Base-by-base conservation (phyloP, 2,329 filamentous ascomycete species). In the Chrysoporthe cubensis region DNA sequence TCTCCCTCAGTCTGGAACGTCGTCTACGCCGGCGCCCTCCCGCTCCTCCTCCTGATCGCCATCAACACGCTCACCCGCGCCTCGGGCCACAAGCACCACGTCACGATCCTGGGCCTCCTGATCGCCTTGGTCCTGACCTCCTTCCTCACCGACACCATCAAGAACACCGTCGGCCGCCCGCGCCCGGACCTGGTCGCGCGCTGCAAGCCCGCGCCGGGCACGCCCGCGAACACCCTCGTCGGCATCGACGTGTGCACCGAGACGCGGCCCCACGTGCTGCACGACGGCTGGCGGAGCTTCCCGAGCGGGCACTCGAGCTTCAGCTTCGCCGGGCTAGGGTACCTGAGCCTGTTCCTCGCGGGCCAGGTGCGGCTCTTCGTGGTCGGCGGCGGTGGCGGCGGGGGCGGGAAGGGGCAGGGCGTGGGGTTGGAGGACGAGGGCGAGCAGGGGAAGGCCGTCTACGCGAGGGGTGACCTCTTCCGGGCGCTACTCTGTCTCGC, bases 101-200 rank as follows among this genome's bases (percentile, higher is more conserved):
- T 94, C 71, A 91, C 93, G 0, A 82, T 97, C 64, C 87, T 99
- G 0, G 92, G 93, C 32, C 89, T 97, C 69, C 82, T 90, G 62
- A 93, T 95, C 74, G 87, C 90, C 71, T 79, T 98, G 37, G 84
- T 93, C 72, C 84, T 97, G 62, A 91, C 93, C 0, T 87, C 88
- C 6, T 91, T 97, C 77, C 83, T 98, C 56, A 98, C 96, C 57
- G 94, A 98, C 76, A 82, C 95, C 40, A 85, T 98, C 76, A 99
- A 99, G 80, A 97, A 97, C 76, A 87, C 91, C 11, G 91, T 95
- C 37, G 93, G 93, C 9, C 83, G 93, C 13, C 93, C 94, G 18
- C 81, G 87, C 6, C 87, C 87, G 0, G 87, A 89, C 71, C 76
- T 89, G 4, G 76, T 89, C 37, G 89, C 91, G n/a, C 89, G 96